Percentiles rank a stretch among this genome's conserved stretches.
Evolutionary conservation across 352 stramenopile genomes (phyloP).

Genomic region (Phytophthora agathidicida): DNA sequence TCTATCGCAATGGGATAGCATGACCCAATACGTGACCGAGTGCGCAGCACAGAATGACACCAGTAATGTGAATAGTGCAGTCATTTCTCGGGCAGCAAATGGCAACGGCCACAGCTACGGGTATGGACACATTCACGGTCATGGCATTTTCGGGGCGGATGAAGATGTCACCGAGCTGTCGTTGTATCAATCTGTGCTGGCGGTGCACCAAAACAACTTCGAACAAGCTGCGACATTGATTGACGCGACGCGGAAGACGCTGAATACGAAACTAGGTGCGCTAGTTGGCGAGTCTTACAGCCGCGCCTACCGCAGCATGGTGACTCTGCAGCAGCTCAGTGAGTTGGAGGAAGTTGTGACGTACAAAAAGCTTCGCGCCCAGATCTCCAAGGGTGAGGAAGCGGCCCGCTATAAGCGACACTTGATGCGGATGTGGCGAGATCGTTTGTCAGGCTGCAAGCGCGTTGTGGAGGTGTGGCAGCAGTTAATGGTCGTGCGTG

Average conservation of each 20-base stretch:
- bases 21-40: constrained; percentile 80
- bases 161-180: constrained; percentile 54
- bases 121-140: constrained; percentile 34
- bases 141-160: constrained; percentile 39
- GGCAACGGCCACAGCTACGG: constrained; percentile 28
- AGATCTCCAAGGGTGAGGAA: constrained; percentile 77
- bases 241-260: constrained; percentile 91
- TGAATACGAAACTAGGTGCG: constrained; percentile 95
- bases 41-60: constrained; percentile 40
- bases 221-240: constrained; percentile 91
- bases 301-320: constrained; percentile 96
- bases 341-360: constrained; percentile 99
- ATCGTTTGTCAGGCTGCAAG: constrained; percentile 87
- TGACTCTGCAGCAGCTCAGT: constrained; percentile 96
- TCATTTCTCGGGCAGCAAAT: constrained; percentile 32
- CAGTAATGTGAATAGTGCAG: constrained; percentile 18
- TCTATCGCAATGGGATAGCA: constrained; percentile 81
- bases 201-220: constrained; percentile 95
- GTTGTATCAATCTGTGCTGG: constrained; percentile 91
- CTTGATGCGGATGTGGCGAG: constrained; percentile 89
- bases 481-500: constrained; percentile 94
- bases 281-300: constrained; percentile 97
- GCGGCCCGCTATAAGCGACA: constrained; percentile 79
- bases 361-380: constrained; percentile 87
- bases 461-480: constrained; percentile 94